Conservation (phyloP, 768 basidiomycete genomes). For the Thelephora ganbajun region DNA sequence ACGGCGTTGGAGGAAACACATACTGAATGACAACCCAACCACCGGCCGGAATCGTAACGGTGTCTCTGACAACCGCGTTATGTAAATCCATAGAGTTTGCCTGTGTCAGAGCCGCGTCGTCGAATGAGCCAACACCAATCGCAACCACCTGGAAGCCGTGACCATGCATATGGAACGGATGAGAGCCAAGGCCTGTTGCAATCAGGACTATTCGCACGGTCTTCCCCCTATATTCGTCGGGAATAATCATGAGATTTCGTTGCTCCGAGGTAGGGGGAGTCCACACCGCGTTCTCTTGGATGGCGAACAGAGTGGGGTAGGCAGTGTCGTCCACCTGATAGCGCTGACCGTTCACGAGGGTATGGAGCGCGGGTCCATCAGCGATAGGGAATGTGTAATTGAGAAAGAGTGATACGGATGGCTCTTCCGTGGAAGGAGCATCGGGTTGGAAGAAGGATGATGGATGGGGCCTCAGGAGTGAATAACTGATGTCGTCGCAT, state of each 20-base stretch:
- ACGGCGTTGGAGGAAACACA: neutral
- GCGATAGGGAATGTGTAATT: slow-evolving; percentile 1
- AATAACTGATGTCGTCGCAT: neutral
- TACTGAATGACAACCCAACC: neutral
- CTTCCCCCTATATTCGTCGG: neutral
- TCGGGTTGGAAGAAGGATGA: too few relatives aligned
- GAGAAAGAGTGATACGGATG: neutral
- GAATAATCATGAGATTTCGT: neutral
- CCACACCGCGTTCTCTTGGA: neutral
- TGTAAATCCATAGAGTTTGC: neutral
- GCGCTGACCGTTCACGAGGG: neutral
- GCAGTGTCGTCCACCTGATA: neutral
- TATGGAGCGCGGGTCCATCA: neutral
- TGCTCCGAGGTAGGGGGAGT: neutral
- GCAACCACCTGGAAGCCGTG: neutral
- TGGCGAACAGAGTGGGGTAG: neutral
- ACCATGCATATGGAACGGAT: slow-evolving; percentile 2
- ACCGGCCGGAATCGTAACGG: neutral
- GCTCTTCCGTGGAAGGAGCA: neutral
- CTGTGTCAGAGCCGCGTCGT: neutral
- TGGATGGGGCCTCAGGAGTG: too few relatives aligned
- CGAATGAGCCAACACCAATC: neutral
- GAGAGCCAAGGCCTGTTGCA: neutral
- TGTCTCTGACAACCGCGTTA: neutral
- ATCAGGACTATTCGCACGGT: neutral